These are phyloP conservation scores for Malus asiatica DNA, from an alignment of 306 rosid genomes.

Conservation along the genomic window DNA sequence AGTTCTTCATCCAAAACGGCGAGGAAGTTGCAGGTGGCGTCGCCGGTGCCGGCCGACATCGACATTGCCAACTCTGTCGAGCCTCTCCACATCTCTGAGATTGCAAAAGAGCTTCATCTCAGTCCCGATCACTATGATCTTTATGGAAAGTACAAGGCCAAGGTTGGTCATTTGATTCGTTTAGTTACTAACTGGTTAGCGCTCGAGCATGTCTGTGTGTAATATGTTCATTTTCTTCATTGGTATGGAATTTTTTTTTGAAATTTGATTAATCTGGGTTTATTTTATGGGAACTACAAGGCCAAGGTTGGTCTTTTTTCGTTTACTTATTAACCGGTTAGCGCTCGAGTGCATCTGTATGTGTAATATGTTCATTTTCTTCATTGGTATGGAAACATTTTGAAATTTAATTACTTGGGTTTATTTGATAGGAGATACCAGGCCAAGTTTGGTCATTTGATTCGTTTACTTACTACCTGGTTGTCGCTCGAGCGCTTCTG, in stretches of 20 bases:
- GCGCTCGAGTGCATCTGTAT: neutral
- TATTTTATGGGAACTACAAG: constrained; percentile 73
- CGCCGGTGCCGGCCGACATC: constrained; percentile 95
- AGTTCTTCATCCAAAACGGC: constrained; percentile 38
- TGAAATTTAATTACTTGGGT: neutral
- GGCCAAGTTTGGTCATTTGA: constrained; percentile 45
- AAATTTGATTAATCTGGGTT: no score
- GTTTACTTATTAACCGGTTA: neutral
- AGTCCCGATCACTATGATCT: constrained; percentile 75
- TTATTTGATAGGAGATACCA: constrained; percentile 58
- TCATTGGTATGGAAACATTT: neutral
- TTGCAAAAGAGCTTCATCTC: constrained; percentile 66
- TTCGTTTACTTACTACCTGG: neutral
- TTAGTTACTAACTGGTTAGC: neutral
- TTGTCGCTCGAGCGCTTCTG: neutral
- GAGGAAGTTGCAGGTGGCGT: constrained; percentile 69
- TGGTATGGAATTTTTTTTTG: neutral
- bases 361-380: neutral
- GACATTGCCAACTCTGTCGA: constrained; percentile 81
- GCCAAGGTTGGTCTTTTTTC: constrained; percentile 50
- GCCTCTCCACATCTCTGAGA: constrained; percentile 74
- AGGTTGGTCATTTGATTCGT: constrained; percentile 30
- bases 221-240: neutral
- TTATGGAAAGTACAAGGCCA: constrained; percentile 89
- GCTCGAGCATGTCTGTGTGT: neutral